phyloP scores from a whole-genome alignment of 768 basidiomycete species.

The Russula earlei region DNA sequence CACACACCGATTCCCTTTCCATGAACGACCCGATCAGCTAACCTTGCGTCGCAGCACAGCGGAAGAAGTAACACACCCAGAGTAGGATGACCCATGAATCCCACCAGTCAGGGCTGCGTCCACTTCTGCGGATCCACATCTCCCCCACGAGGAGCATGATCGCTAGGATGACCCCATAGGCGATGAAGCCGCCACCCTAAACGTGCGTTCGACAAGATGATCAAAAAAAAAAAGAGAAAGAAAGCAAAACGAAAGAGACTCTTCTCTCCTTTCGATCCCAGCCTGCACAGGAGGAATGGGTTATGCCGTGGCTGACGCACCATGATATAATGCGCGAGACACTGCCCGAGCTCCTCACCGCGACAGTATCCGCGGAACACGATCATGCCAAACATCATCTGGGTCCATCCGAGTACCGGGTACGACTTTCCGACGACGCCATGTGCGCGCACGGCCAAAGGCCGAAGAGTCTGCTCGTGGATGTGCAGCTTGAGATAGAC shows the following conservation, averaged over 20 bases:
- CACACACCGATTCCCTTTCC: slow-evolving; percentile 21
- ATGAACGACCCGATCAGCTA: neutral
- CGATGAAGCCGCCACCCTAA: slow-evolving; percentile 80
- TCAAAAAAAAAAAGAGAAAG: neutral
- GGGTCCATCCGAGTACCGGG: slow-evolving; percentile 80
- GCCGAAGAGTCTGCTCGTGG: slow-evolving; percentile 63
- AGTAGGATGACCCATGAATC: slow-evolving; percentile 59
- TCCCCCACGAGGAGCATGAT: slow-evolving; percentile 72
- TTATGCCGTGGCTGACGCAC: slow-evolving; percentile 23
- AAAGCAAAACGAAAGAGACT: neutral
- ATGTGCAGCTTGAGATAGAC: slow-evolving; percentile 91
- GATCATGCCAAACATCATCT: slow-evolving; percentile 80
- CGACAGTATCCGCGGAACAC: slow-evolving; percentile 71
- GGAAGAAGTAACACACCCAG: slow-evolving; percentile 37
- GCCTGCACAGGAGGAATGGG: neutral
- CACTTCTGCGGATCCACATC: slow-evolving; percentile 60
- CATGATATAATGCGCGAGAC: slow-evolving; percentile 84
- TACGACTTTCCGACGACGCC: slow-evolving; percentile 76
- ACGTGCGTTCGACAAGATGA: neutral
- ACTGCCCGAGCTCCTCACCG: slow-evolving; percentile 72
- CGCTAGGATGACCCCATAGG: slow-evolving; percentile 73
- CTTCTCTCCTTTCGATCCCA: neutral
- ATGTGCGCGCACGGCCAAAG: slow-evolving; percentile 60
- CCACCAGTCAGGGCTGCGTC: slow-evolving; percentile 76
- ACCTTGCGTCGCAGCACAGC: neutral